Evolutionary conservation across 2,329 filamentous ascomycete genomes (phyloP).

Genomic region (Sclerotinia nivalis): DNA sequence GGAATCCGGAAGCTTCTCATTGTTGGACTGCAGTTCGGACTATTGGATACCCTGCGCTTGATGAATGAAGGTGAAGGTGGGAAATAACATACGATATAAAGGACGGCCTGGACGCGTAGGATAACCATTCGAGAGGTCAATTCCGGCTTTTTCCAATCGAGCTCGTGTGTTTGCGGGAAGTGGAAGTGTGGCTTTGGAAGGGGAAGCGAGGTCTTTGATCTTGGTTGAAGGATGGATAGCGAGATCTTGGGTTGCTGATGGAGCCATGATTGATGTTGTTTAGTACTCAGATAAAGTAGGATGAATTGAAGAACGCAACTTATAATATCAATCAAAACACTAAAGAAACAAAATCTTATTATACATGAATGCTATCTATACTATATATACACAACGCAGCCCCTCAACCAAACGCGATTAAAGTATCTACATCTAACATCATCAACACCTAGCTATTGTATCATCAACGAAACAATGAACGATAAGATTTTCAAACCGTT

Average conservation of each 20-base stretch:
- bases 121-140: conserved; percentile 70
- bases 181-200: conserved; percentile 62
- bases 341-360: background rate
- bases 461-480: background rate
- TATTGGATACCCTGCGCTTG: too few relatives aligned
- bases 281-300: background rate
- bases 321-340: background rate
- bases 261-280: background rate
- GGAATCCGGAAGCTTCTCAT: too few relatives aligned
- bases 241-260: conserved; percentile 46
- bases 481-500: background rate
- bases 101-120: conserved; percentile 69
- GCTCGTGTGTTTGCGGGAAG: conserved; percentile 58
- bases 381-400: background rate
- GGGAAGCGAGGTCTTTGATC: conserved; percentile 64
- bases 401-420: background rate
- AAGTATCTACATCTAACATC: background rate
- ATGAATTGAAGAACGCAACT: background rate
- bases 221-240: conserved; percentile 54
- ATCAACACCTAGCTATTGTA: background rate
- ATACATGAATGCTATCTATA: background rate
- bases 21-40: too few relatives aligned
- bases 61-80: background rate
- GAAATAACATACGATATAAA: conserved; percentile 49
- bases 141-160: conserved; percentile 65